Percentiles rank a stretch among this genome's conserved stretches.
Evolutionary conservation across 768 basidiomycete species (phyloP).

Genomic region (Suillus fuscotomentosus): DNA sequence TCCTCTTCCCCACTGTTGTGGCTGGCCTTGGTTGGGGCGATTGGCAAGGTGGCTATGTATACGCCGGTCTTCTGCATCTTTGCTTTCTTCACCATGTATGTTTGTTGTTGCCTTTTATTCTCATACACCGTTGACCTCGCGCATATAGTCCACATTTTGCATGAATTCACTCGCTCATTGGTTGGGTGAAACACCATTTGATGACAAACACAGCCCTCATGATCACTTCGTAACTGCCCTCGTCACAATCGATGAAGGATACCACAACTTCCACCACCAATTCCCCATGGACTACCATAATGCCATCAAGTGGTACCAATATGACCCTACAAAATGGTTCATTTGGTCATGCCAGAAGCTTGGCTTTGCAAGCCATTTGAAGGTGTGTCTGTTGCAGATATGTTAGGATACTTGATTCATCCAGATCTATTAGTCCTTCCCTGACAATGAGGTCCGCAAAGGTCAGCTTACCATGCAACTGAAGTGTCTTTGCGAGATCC

Average conservation of each 20-base stretch:
- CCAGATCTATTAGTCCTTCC: conserved; percentile 39
- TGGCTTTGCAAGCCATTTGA: conserved; percentile 57
- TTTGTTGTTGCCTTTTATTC: conserved; percentile 15
- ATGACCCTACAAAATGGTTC: conserved; percentile 94
- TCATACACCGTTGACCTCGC: neutral
- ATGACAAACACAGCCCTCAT: conserved; percentile 91
- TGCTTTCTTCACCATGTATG: conserved; percentile 86
- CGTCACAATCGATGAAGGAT: conserved; percentile 91
- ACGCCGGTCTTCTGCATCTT: conserved; percentile 75
- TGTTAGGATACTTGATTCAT: neutral
- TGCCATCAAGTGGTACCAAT: conserved; percentile 89
- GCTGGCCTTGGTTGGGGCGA: conserved; percentile 86
- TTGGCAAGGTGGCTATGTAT: conserved; percentile 81
- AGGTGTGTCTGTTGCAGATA: conserved; percentile 28
- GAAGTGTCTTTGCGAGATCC: conserved; percentile 77
- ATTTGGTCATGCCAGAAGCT: conserved; percentile 49
- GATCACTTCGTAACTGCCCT: conserved; percentile 90
- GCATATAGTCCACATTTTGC: conserved; percentile 84
- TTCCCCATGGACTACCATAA: conserved; percentile 98
- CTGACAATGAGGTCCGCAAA: conserved; percentile 75
- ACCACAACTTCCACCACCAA: conserved; percentile 97
- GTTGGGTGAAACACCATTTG: conserved; percentile 91
- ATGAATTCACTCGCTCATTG: conserved; percentile 97
- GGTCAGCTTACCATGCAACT: conserved; percentile 94
- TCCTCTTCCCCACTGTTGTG: conserved; percentile 73